These are phyloP conservation scores for Hortiboletus flavorubellus DNA, from an alignment of 768 basidiomycete genomes.

Conservation along the genomic window DNA sequence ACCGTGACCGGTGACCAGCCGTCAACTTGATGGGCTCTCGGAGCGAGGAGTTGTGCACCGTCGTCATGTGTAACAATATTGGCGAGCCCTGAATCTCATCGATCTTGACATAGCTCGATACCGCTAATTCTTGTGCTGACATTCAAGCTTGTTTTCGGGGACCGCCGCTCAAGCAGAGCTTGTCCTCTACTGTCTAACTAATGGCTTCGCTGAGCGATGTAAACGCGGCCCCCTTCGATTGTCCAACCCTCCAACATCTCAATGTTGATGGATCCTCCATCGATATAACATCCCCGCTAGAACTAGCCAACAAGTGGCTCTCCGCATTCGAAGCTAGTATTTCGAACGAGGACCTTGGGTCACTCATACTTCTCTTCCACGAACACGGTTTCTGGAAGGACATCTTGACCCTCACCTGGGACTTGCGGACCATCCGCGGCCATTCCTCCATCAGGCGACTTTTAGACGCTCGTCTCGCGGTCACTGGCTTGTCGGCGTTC, in stretches of 20 bases:
- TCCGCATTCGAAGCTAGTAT: constrained; percentile 10
- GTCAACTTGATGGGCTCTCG: too few species aligned
- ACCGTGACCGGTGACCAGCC: neutral
- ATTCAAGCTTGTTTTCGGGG: neutral
- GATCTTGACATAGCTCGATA: too few species aligned
- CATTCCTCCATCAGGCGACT: constrained; percentile 33
- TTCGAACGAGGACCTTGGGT: neutral
- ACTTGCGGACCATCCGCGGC: constrained; percentile 48
- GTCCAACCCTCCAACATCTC: constrained; percentile 22
- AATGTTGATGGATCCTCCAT: constrained; percentile 10
- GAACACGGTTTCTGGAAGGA: constrained; percentile 46
- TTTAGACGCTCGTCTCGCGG: constrained; percentile 35
- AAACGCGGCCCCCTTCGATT: constrained; percentile 11
- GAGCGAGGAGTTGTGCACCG: neutral
- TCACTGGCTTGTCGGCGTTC: constrained; percentile 16
- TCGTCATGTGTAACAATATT: neutral
- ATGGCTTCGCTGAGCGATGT: neutral
- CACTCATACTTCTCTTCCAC: constrained; percentile 17
- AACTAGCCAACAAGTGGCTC: constrained; percentile 19
- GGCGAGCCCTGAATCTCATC: too few species aligned
- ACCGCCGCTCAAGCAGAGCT: neutral
- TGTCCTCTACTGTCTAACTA: neutral
- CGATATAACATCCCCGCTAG: constrained; percentile 5
- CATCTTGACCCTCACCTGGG: constrained; percentile 49
- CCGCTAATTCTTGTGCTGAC: too few species aligned